Evolutionary conservation across 306 rosid genomes (phyloP), one percentile per base, ranked within the genome.

Genomic region (Inga oerstediana): DNA sequence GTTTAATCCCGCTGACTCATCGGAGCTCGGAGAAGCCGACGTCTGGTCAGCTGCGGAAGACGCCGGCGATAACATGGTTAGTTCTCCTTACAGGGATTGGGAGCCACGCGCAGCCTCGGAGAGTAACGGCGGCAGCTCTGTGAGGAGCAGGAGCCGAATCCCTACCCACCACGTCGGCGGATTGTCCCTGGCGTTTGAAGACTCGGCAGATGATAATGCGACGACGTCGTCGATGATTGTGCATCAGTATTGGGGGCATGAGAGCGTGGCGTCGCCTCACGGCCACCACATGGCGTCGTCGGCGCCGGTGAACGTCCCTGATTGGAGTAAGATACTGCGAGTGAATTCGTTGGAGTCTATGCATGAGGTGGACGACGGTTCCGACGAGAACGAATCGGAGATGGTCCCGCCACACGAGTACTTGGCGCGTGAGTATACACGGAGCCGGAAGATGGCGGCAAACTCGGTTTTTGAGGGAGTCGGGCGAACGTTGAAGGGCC

Each of bases 351-450:
- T 86, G 7, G 97, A 90, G 54, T 95, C 97, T 72, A 81, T 93
- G 62, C 94, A 84, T 64, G 96, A 74, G 75, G 51, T 86, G 76
- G 88, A 88, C 59, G 89, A 86, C 17, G 83, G 64, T 10, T 72
- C 81, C 11, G 90, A 86, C 15, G 90, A 90, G 3, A 65, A 67
- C 30, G 92, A 89, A 17, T 78, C 92, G 65, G 99, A 90, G 86
- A 87, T 92, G 77, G 93, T 97, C 11, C 99, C 99, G 2, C 99
- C 99, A 24, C 99, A 97, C 85, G 97, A 94, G 91, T 97, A 92
- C 86, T 64, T 97, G 88, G 99, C 97, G 34, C 97, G 98, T 43
- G 93, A 79, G 75, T 77, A 86, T 84, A 84, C 91, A 64, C 85
- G 91, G 3, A 92, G 90, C 79, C 84, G 91, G 58, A 96, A 32